phyloP scores from a whole-genome alignment of 2,329 filamentous ascomycete genomes.

The Ceratocystis alfenasii region DNA sequence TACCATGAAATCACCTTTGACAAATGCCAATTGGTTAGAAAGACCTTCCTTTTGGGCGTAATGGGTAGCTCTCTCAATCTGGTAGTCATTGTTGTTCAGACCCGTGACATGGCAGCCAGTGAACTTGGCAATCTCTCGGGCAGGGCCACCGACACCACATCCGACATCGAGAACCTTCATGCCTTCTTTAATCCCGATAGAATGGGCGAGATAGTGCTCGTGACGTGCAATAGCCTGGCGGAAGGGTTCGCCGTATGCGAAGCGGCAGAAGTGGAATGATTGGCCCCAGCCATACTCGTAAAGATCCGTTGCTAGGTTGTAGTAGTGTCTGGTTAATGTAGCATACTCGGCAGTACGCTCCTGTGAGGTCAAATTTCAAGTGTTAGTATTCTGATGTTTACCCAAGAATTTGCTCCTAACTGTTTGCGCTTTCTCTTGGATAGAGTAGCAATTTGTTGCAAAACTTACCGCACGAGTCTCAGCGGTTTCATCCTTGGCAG shows the following conservation, averaged over 20 bases:
- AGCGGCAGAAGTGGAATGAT: conserved; percentile 96
- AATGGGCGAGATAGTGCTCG: conserved; percentile 91
- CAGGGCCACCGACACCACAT: conserved; percentile 91
- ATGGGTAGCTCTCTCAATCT: conserved; percentile 81
- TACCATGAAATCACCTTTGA: conserved; percentile 95
- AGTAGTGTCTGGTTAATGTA: conserved; percentile 88
- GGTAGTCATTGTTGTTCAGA: conserved; percentile 98
- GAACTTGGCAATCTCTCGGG: conserved; percentile 93
- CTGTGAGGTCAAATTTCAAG: conserved; percentile 32
- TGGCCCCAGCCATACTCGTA: conserved; percentile 97
- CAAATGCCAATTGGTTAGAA: conserved; percentile 65
- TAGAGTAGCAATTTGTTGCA: not conserved
- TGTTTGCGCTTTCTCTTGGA: not conserved
- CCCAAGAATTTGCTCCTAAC: not conserved
- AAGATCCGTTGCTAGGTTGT: conserved; percentile 89
- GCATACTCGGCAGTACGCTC: conserved; percentile 79
- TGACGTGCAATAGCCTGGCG: conserved; percentile 86
- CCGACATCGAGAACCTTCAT: conserved; percentile 93
- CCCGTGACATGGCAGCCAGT: conserved; percentile 79
- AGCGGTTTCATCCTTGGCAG: conserved; percentile 65
- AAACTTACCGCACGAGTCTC: conserved; percentile 62
- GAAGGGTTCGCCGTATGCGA: conserved; percentile 76
- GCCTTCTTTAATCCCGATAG: conserved; percentile 71
- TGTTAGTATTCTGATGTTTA: not conserved
- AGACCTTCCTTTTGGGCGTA: conserved; percentile 77